A percentile compares a stretch with the other conserved stretches of the same genome.
Conservation (phyloP, 2,329 filamentous ascomycete genomes). For the Neopestalotiopsis rosae region DNA sequence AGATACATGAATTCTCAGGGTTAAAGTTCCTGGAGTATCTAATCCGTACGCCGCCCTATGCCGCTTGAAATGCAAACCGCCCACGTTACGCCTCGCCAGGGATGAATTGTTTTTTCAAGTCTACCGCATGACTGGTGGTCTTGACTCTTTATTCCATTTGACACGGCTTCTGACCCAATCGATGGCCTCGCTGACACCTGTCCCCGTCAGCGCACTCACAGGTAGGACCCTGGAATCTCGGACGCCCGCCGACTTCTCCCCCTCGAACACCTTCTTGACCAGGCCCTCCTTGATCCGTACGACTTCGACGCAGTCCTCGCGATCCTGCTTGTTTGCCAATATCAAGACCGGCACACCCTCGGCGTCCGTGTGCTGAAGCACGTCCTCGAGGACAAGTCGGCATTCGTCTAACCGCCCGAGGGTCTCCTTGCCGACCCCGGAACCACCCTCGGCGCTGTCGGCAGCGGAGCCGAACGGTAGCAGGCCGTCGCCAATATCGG, state of each 20-base stretch:
- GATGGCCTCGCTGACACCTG: slow-evolving; percentile 91
- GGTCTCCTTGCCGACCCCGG: slow-evolving; percentile 40
- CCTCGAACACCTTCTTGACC: slow-evolving; percentile 94
- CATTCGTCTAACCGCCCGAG: slow-evolving; percentile 84
- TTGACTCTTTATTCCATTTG: slow-evolving; percentile 93
- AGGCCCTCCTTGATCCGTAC: slow-evolving; percentile 96
- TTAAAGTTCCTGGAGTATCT: background rate
- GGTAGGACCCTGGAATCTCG: slow-evolving; percentile 91
- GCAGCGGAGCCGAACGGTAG: slow-evolving; percentile 46
- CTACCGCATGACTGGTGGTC: slow-evolving; percentile 90
- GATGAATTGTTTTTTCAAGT: background rate
- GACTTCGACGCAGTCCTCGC: slow-evolving; percentile 97
- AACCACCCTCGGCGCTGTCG: slow-evolving; percentile 47
- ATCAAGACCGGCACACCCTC: slow-evolving; percentile 92
- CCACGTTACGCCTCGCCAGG: background rate
- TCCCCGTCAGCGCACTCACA: slow-evolving; percentile 86
- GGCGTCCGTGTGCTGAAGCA: slow-evolving; percentile 84
- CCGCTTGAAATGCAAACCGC: slow-evolving; percentile 15
- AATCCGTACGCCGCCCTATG: slow-evolving; percentile 11
- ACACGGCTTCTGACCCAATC: slow-evolving; percentile 94
- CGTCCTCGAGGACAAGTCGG: slow-evolving; percentile 84
- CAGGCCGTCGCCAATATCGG: slow-evolving; percentile 86
- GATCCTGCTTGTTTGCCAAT: slow-evolving; percentile 95
- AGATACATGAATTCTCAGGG: background rate
- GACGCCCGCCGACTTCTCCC: slow-evolving; percentile 84